Evolutionary conservation across 352 stramenopile genomes (phyloP).

Genomic region (Globisporangium solare): DNA sequence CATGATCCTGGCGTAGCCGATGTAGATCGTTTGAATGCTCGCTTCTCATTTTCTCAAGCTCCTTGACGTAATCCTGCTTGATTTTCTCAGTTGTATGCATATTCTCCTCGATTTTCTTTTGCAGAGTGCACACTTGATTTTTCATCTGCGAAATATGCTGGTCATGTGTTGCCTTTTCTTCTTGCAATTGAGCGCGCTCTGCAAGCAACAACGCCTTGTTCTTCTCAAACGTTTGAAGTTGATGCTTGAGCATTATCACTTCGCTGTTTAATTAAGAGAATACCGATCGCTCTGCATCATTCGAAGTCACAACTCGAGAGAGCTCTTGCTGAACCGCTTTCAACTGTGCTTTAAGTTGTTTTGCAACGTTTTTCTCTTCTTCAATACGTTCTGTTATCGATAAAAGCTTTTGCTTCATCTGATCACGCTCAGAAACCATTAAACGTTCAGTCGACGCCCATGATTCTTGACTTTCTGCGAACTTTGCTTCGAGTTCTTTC

Average conservation of each 20-base stretch:
- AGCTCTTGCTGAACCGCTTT: constrained; percentile 44
- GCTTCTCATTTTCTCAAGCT: constrained; percentile 40
- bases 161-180: constrained; percentile 28
- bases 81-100: constrained; percentile 23
- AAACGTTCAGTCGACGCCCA: constrained; percentile 33
- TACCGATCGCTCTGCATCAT: constrained; percentile 29
- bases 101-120: constrained; percentile 36
- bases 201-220: constrained; percentile 29
- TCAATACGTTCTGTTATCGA: constrained; percentile 34
- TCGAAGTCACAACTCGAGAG: constrained; percentile 24
- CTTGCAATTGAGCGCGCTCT: constrained; percentile 36
- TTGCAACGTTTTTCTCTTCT: constrained; percentile 25
- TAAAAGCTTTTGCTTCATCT: constrained; percentile 51
- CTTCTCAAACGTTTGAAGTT: constrained; percentile 44
- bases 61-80: constrained; percentile 38
- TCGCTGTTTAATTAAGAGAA: constrained; percentile 37
- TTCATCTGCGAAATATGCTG: constrained; percentile 29
- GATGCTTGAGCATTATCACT: constrained; percentile 50
- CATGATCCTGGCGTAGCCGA: constrained; percentile 42
- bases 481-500: constrained; percentile 33
- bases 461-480: constrained; percentile 27
- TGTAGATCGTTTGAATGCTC: constrained; percentile 34
- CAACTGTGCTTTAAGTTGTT: constrained; percentile 42
- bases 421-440: constrained; percentile 36
- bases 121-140: constrained; percentile 25